Evolutionary conservation across 139 green algal species (phyloP).

Genomic region (Coelastrella sp.): DNA sequence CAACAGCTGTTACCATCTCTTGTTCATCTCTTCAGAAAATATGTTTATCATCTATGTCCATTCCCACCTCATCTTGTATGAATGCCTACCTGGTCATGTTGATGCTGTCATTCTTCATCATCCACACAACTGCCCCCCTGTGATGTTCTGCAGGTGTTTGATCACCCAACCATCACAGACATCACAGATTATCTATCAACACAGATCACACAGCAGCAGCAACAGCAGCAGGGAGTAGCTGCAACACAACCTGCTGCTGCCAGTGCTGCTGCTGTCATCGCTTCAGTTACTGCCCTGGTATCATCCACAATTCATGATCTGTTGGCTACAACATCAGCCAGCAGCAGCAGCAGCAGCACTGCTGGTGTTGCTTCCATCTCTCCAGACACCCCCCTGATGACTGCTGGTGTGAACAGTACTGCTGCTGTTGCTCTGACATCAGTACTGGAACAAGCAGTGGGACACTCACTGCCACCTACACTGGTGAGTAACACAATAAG

Average conservation of each 20-base stretch:
- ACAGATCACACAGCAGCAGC: background rate
- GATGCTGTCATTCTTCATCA: too few species aligned
- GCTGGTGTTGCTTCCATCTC: too few species aligned
- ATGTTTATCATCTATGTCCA: too few species aligned
- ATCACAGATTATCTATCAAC: constrained; percentile 58
- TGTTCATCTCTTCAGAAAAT: too few species aligned
- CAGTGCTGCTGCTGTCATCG: background rate
- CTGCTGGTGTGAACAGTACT: constrained; percentile 64
- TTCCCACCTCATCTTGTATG: too few species aligned
- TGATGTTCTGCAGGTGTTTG: constrained; percentile 54
- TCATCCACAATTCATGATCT: constrained; percentile 24
- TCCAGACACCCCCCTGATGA: constrained; percentile 55
- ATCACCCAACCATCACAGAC: constrained; percentile 66
- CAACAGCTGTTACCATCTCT: too few species aligned
- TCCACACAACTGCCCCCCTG: too few species aligned
- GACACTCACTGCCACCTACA: constrained; percentile 55
- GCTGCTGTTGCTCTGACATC: constrained; percentile 59
- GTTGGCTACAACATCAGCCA: background rate
- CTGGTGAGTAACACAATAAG: constrained; percentile 45
- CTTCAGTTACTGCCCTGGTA: constrained; percentile 15
- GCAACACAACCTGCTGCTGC: background rate
- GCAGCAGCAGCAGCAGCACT: too few species aligned
- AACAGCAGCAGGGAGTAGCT: background rate
- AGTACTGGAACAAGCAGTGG: constrained; percentile 49
- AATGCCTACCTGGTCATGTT: too few species aligned